These are phyloP conservation scores for Globisporangium emineosum DNA, from an alignment of 352 stramenopile genomes.

Conservation along the genomic window DNA sequence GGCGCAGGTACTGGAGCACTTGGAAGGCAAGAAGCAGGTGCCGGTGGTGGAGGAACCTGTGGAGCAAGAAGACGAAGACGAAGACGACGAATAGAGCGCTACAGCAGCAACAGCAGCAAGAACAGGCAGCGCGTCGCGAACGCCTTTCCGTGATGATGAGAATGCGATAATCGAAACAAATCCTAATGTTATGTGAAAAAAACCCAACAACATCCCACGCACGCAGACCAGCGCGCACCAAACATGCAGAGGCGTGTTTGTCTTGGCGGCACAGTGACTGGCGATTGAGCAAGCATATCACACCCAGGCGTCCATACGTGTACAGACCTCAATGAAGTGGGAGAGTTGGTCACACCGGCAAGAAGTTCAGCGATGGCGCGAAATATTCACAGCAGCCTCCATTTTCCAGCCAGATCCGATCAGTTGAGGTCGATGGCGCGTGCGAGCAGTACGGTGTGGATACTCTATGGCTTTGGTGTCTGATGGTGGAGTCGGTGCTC, in stretches of 20 bases:
- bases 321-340: not conserved
- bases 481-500: not conserved
- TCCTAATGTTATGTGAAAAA: conserved; percentile 5
- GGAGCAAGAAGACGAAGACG: conserved; percentile 3
- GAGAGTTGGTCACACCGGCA: not conserved
- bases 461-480: not conserved
- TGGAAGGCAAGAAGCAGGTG: conserved; percentile 41
- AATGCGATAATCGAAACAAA: not conserved
- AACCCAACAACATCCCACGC: not conserved
- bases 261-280: not conserved
- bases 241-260: too few relatives aligned
- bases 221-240: not conserved
- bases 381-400: not conserved
- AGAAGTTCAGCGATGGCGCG: not conserved
- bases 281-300: not conserved
- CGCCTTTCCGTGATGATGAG: not conserved
- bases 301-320: not conserved
- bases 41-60: conserved; percentile 6
- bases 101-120: not conserved
- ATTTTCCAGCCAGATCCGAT: not conserved
- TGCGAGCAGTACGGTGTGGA: too few relatives aligned
- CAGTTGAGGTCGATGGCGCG: too few relatives aligned
- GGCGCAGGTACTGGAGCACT: conserved; percentile 65
- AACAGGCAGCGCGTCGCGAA: not conserved
- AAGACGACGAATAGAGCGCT: conserved; percentile 11